Evolutionary conservation across 2,329 filamentous ascomycete genomes (phyloP), one percentile per base, ranked within the genome.

Genomic region (Venturia asperata): DNA sequence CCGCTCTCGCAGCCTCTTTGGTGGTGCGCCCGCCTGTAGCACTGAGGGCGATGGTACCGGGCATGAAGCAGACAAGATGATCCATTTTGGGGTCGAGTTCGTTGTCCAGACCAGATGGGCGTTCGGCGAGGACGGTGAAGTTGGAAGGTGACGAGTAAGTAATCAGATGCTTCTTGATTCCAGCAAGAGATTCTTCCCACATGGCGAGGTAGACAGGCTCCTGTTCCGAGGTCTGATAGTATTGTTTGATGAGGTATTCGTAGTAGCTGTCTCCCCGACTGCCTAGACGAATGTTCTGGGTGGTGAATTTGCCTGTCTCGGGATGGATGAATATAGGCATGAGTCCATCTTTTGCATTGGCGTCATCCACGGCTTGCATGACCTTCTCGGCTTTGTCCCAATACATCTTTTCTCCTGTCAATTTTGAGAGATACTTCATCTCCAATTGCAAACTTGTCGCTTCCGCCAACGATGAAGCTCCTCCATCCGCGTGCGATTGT

Each of bases 201-300:
- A 99, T 90, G 17, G 94, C 90, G 69, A 87, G 82, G 76, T 99
- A 99, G 19, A 97, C 78, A 0, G 86, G 82, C 74, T 99, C 93
- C 72, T 92, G 82, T 74, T 89, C 86, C 65, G 90, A 90, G 15
- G 94, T 99, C 76, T 99, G 94, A 24, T 97, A 82, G 74, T 96
- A 97, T 75, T 99, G 94, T 79, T 99, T 99, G 80, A 97, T 95
- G 62, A 99, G 85, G 75, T 99, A 99, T 78, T 99, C 91, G 77
- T 99, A 99, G 78, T 97, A 99, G 61, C 92, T 97, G 79, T 99
- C 94, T 58, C 94, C 94, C 67, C 94, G 86, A 74, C 91, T 97
- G 47, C 94, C 94, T 27, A 97, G 82, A 21, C 94, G 89, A 71
- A 99, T 93, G 72, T 97, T 96, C 24, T 86, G 78, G 24, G 91